Conservation (phyloP, 176 grass and related monocot species). For the Ampelocalamus luodianensis region DNA sequence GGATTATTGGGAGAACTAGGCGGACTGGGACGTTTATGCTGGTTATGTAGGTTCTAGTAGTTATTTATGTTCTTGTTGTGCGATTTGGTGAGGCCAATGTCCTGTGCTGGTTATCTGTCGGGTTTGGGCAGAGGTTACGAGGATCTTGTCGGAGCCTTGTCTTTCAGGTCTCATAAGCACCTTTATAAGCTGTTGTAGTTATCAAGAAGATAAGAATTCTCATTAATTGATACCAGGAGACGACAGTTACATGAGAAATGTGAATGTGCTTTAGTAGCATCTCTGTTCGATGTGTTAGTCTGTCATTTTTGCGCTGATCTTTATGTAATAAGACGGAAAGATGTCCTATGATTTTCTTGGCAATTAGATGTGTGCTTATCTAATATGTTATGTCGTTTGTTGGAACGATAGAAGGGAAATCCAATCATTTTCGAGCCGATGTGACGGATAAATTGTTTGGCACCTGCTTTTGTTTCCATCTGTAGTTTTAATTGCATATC, state of each 20-base stretch:
- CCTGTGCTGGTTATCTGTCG: not conserved
- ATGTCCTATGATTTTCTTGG: not conserved
- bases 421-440: not conserved
- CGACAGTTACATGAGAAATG: not conserved
- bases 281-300: not conserved
- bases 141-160: not conserved
- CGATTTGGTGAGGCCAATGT: not conserved
- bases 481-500: not conserved
- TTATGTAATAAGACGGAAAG: not conserved
- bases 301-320: not conserved
- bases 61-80: not conserved
- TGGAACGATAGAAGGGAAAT: not conserved
- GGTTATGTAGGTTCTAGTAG: not conserved
- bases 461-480: not conserved
- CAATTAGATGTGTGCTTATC: slow-evolving; percentile 13
- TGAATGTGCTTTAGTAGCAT: not conserved
- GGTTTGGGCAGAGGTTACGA: not conserved
- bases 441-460: not conserved
- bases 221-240: slow-evolving; percentile 11
- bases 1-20: slow-evolving; percentile 9
- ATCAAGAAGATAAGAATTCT: slow-evolving; percentile 17
- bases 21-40: not conserved
- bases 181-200: not conserved
- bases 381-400: not conserved
- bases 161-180: not conserved